A percentile compares a stretch with the other conserved stretches of the same genome.
Conservation (phyloP, 169 alveolate genomes). For the Cyclospora cayetanensis region DNA sequence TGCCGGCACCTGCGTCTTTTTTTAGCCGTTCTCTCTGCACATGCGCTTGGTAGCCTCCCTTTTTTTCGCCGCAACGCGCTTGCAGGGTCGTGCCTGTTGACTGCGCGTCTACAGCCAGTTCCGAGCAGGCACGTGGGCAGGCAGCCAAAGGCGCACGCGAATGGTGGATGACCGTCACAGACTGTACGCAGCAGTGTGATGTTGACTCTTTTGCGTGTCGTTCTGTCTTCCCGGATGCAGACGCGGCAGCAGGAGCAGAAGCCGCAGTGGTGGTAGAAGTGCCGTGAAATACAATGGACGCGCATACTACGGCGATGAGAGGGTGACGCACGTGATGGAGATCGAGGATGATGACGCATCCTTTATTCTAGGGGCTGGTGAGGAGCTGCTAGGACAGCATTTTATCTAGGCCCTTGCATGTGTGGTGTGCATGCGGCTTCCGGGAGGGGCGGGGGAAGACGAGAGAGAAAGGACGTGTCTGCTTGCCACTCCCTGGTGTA, state of each 20-base stretch:
- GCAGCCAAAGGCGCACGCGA: no score
- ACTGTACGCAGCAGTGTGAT: constrained; percentile 14
- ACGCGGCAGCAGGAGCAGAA: constrained; percentile 51
- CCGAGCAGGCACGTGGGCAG: background rate
- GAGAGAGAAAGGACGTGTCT: background rate
- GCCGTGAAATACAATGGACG: background rate
- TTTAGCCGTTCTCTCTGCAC: no score
- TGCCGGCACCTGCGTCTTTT: background rate
- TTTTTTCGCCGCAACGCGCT: no score
- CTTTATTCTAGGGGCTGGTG: constrained; percentile 63
- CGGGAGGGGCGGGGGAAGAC: background rate
- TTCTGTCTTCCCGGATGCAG: background rate
- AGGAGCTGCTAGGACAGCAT: no score
- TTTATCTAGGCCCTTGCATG: background rate
- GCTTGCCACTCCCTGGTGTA: background rate
- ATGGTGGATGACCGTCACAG: no score
- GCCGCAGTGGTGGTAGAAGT: constrained; percentile 42
- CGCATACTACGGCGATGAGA: constrained; percentile 33
- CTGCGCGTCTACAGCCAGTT: no score
- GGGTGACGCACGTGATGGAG: constrained; percentile 60
- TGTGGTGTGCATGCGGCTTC: background rate
- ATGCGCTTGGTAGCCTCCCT: no score
- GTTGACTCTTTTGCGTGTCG: background rate
- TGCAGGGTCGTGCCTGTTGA: no score
- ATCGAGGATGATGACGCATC: constrained; percentile 71